Evolutionary conservation across 805 yeast species (phyloP).

Genomic region (Geotrichum ghanense): DNA sequence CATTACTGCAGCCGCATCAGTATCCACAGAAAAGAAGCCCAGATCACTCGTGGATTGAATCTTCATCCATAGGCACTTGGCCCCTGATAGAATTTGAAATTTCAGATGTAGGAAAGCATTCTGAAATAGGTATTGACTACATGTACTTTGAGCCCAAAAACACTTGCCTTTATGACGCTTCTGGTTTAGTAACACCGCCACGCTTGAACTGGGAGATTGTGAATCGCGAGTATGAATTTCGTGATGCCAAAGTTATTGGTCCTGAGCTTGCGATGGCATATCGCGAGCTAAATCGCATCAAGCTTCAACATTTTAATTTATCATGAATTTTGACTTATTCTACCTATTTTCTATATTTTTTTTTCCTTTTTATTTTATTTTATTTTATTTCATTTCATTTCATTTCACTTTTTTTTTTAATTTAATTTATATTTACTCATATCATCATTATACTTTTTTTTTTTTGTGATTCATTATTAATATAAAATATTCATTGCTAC

Average conservation of each 20-base stretch:
- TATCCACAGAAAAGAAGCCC: too few species aligned
- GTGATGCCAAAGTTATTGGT: not conserved
- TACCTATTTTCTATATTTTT: too few species aligned
- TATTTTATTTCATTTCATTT: too few species aligned
- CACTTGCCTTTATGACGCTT: not conserved
- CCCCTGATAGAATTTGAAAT: not conserved
- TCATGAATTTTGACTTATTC: too few species aligned
- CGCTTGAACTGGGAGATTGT: not conserved
- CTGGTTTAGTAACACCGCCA: conserved; percentile 1
- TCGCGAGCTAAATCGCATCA: not conserved
- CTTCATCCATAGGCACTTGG: too few species aligned
- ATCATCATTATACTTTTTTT: too few species aligned
- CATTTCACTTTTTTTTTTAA: too few species aligned
- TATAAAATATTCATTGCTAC: too few species aligned
- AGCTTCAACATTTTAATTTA: not conserved
- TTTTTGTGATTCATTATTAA: too few species aligned
- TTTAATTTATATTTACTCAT: too few species aligned
- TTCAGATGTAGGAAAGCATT: not conserved
- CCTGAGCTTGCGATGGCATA: not conserved
- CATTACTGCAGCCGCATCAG: not conserved
- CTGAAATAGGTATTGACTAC: not conserved
- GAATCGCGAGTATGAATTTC: not conserved
- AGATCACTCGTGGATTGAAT: too few species aligned
- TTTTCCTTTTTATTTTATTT: too few species aligned
- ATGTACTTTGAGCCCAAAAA: not conserved